Percentiles rank a stretch among this genome's conserved stretches.
Evolutionary conservation across 352 stramenopile species (phyloP).

Genomic region (Globisporangium orthogonon): DNA sequence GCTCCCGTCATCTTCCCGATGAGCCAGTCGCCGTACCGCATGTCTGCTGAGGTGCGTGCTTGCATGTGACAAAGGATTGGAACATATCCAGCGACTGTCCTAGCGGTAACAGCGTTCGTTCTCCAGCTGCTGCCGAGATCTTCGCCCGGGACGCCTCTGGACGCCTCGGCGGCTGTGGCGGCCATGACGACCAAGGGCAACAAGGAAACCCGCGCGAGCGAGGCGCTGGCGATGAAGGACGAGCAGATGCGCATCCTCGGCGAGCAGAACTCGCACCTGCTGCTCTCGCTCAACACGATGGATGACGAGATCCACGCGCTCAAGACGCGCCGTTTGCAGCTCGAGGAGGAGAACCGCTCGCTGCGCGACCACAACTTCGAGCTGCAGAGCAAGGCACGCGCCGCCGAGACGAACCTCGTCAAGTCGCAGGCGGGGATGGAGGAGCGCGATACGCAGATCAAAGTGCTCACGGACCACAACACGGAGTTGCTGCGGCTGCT

Average conservation of each 20-base stretch:
- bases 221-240: slow-evolving; percentile 95
- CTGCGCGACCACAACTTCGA: slow-evolving; percentile 93
- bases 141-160: not conserved
- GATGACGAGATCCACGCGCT: slow-evolving; percentile 68
- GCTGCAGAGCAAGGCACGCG: slow-evolving; percentile 83
- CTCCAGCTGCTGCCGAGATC: not conserved
- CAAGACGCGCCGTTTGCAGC: slow-evolving; percentile 50
- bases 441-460: slow-evolving; percentile 91
- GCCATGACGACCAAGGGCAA: slow-evolving; percentile 60
- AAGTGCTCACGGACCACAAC: slow-evolving; percentile 94
- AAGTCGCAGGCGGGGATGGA: slow-evolving; percentile 71
- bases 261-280: slow-evolving; percentile 87
- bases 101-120: not conserved
- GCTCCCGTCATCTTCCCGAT: not conserved
- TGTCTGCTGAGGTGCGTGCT: slow-evolving; percentile 5
- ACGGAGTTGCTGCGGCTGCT: slow-evolving; percentile 92
- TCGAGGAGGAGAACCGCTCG: slow-evolving; percentile 90
- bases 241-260: slow-evolving; percentile 94
- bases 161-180: slow-evolving; percentile 13
- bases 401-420: slow-evolving; percentile 78
- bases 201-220: slow-evolving; percentile 83
- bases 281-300: slow-evolving; percentile 85
- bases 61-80: not conserved
- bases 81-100: not conserved
- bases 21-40: slow-evolving; percentile 12